These are phyloP conservation scores for Euphorbia schlechtendalii DNA, from an alignment of 441 rosid genomes.

Conservation along the genomic window DNA sequence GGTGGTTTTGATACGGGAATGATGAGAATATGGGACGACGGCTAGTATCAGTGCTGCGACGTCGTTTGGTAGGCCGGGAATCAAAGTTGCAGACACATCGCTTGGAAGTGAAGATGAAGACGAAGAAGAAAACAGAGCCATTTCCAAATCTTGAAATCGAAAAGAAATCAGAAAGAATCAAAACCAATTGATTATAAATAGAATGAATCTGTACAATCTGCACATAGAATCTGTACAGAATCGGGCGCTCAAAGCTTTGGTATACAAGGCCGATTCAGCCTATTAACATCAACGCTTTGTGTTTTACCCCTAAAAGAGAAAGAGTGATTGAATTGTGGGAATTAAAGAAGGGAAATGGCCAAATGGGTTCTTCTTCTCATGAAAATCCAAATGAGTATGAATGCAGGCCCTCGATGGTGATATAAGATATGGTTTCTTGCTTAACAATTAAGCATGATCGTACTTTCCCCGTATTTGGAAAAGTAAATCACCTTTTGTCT, in stretches of 20 bases:
- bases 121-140: constrained; percentile 17
- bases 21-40: constrained; percentile 65
- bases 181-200: not conserved
- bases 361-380: not conserved
- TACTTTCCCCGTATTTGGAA: constrained; percentile 1
- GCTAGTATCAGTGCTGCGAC: constrained; percentile 52
- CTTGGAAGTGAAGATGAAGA: constrained; percentile 22
- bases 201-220: not conserved
- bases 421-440: not conserved
- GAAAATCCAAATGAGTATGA: not conserved
- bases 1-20: constrained; percentile 60
- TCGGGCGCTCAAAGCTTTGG: not conserved
- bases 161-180: not conserved
- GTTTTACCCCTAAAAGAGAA: not conserved
- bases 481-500: not conserved
- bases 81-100: constrained; percentile 34
- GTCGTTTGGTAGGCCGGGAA: constrained; percentile 79
- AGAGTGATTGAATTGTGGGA: not conserved
- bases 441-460: constrained; percentile 3
- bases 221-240: not conserved
- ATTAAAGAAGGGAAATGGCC: not conserved
- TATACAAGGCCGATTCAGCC: not conserved
- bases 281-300: not conserved
- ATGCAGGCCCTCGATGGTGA: not conserved
- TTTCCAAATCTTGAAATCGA: not conserved